Evolutionary conservation across 2,329 filamentous ascomycete genomes (phyloP).

Genomic region (Penicillium psychrosexuale): DNA sequence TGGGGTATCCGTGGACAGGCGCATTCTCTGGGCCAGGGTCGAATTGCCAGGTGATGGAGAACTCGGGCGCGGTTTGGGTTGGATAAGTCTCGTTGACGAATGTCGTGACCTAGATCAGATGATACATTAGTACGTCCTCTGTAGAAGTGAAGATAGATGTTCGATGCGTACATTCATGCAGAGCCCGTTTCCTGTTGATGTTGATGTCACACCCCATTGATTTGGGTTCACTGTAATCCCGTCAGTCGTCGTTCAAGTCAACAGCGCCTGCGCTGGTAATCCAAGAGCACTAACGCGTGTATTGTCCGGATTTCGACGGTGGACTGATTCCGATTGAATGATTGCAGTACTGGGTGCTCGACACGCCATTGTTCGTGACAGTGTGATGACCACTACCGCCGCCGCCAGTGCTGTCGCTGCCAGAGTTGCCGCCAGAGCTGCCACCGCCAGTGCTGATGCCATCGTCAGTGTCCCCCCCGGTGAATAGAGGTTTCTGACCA

Average conservation of each 20-base stretch:
- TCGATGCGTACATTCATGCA: conserved; percentile 53
- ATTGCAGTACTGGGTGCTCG: conserved; percentile 43
- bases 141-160: background rate
- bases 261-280: background rate
- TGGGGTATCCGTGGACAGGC: conserved; percentile 56
- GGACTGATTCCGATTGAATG: conserved; percentile 48
- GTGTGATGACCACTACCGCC: conserved; percentile 7
- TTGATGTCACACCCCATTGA: conserved; percentile 50
- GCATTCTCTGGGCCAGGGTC: conserved; percentile 40
- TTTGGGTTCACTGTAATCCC: conserved; percentile 52
- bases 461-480: conserved; percentile 23
- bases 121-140: background rate
- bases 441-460: conserved; percentile 20
- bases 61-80: conserved; percentile 49
- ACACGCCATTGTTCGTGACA: conserved; percentile 36
- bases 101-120: conserved; percentile 43
- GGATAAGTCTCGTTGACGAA: conserved; percentile 53
- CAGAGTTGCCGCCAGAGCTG: conserved; percentile 16
- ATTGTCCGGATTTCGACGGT: conserved; percentile 44
- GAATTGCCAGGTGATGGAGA: conserved; percentile 55
- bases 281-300: conserved; percentile 44
- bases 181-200: conserved; percentile 39
- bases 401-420: conserved; percentile 15
- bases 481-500: conserved; percentile 49
- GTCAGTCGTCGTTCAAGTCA: background rate